Percentiles rank a stretch among this genome's conserved stretches.
phyloP scores from a whole-genome alignment of 352 stramenopile genomes.

The Pythium dissimile region DNA sequence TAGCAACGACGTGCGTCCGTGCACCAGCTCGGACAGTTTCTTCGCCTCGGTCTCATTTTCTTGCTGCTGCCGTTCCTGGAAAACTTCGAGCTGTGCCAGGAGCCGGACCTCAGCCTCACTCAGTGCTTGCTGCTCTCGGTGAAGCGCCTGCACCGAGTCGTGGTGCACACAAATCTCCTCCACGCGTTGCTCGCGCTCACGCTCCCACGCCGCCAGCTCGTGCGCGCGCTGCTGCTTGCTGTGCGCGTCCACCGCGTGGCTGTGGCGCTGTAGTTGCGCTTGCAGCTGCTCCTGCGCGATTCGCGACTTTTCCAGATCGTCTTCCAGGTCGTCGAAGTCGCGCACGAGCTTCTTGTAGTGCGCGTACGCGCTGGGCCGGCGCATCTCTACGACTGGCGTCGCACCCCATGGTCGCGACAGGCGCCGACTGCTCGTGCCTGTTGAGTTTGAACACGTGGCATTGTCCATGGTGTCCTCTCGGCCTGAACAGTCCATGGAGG shows the following conservation, averaged over 20 bases:
- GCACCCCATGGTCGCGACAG: neutral
- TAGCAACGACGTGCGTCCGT: slow-evolving; percentile 37
- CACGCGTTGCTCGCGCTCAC: slow-evolving; percentile 34
- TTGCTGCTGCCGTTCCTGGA: slow-evolving; percentile 40
- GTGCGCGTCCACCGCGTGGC: neutral
- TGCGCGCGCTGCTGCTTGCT: slow-evolving; percentile 19
- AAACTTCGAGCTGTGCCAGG: slow-evolving; percentile 41
- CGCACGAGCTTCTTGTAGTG: slow-evolving; percentile 55
- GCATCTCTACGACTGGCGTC: neutral
- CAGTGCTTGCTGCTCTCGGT: slow-evolving; percentile 28
- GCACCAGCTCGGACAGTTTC: slow-evolving; percentile 39
- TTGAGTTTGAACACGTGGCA: neutral
- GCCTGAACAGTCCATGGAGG: neutral
- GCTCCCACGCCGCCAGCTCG: slow-evolving; percentile 32
- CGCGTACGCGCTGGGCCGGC: slow-evolving; percentile 33
- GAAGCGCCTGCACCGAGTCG: slow-evolving; percentile 19
- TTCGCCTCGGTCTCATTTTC: slow-evolving; percentile 35
- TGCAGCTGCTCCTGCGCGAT: slow-evolving; percentile 27
- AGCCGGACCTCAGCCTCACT: slow-evolving; percentile 37
- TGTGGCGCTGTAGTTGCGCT: slow-evolving; percentile 17
- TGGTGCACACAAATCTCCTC: slow-evolving; percentile 31
- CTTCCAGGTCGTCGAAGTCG: slow-evolving; percentile 42
- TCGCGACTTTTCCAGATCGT: slow-evolving; percentile 33
- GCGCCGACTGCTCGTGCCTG: neutral
- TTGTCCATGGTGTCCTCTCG: neutral